Conservation (phyloP, 2,329 filamentous ascomycete species). For the Diplodia sapinea region DNA sequence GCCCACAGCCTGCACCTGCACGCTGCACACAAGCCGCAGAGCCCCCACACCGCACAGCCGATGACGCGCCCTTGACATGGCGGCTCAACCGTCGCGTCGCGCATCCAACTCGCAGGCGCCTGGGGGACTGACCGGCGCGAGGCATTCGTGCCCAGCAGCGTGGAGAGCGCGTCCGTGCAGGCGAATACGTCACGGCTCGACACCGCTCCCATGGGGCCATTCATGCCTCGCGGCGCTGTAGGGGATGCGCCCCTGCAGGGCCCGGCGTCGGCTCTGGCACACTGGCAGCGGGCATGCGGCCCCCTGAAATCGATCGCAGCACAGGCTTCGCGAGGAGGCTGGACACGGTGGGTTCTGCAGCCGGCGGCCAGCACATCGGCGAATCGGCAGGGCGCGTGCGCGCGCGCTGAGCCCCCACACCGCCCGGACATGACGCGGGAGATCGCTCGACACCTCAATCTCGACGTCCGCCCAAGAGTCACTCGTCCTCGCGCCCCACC, state of each 20-base stretch:
- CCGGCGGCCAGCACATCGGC: conserved; percentile 16
- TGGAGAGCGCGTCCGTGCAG: conserved; percentile 16
- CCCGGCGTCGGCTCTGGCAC: neutral
- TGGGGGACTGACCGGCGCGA: neutral
- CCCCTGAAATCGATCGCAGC: conserved; percentile 17
- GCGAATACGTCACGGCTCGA: conserved; percentile 23
- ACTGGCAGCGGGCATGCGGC: neutral
- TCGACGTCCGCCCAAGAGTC: conserved; percentile 26
- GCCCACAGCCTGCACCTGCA: conserved; percentile 18
- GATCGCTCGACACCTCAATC: conserved; percentile 29
- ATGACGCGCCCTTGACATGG: conserved; percentile 15
- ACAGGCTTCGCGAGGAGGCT: neutral
- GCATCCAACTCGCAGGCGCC: neutral
- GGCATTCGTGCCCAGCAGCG: conserved; percentile 6
- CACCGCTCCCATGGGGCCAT: conserved; percentile 20
- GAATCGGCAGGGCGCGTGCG: conserved; percentile 7
- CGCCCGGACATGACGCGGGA: conserved; percentile 26
- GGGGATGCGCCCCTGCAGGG: conserved; percentile 3
- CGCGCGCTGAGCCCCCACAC: conserved; percentile 13
- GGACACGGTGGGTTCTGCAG: neutral
- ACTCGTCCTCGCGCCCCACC: conserved; percentile 23
- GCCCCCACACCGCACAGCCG: conserved; percentile 5
- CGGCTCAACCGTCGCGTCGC: neutral
- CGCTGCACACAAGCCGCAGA: conserved; percentile 9
- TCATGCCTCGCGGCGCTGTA: neutral